Evolutionary conservation across 2,329 filamentous ascomycete genomes (phyloP).

Genomic region (Ilyonectria mors-panacis): DNA sequence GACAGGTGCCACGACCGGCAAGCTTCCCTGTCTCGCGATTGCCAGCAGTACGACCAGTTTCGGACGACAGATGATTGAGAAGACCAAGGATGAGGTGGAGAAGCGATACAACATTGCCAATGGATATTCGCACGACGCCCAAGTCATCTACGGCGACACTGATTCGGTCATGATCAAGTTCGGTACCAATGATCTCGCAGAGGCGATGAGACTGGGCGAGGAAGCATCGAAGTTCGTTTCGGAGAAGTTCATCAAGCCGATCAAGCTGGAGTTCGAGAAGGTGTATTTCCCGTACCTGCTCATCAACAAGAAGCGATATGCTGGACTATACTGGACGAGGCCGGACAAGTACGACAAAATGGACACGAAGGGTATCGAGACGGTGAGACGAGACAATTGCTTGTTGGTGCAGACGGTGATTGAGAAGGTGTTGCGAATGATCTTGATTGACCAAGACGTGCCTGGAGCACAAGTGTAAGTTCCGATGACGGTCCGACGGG

Average conservation of each 20-base stretch:
- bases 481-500: constrained; percentile 21
- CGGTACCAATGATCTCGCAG: constrained; percentile 86
- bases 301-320: constrained; percentile 99
- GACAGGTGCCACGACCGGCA: constrained; percentile 95
- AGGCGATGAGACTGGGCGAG: constrained; percentile 95
- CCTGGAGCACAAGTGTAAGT: constrained; percentile 92
- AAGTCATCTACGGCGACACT: constrained; percentile 98
- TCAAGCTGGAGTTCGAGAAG: constrained; percentile 99
- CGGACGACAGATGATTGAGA: constrained; percentile 98
- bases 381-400: constrained; percentile 96
- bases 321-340: constrained; percentile 97
- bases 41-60: constrained; percentile 98
- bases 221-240: constrained; percentile 93
- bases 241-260: constrained; percentile 93
- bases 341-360: constrained; percentile 98
- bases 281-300: constrained; percentile 98
- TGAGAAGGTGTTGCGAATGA: constrained; percentile 95
- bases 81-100: constrained; percentile 96
- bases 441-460: constrained; percentile 93
- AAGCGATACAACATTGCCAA: constrained; percentile 91
- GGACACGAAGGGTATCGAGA: constrained; percentile 99
- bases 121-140: constrained; percentile 92
- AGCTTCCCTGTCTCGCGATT: constrained; percentile 94
- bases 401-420: constrained; percentile 96
- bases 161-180: constrained; percentile 99